Evolutionary conservation across 2,329 filamentous ascomycete species (phyloP).

Genomic region (Kalmusia sp.): DNA sequence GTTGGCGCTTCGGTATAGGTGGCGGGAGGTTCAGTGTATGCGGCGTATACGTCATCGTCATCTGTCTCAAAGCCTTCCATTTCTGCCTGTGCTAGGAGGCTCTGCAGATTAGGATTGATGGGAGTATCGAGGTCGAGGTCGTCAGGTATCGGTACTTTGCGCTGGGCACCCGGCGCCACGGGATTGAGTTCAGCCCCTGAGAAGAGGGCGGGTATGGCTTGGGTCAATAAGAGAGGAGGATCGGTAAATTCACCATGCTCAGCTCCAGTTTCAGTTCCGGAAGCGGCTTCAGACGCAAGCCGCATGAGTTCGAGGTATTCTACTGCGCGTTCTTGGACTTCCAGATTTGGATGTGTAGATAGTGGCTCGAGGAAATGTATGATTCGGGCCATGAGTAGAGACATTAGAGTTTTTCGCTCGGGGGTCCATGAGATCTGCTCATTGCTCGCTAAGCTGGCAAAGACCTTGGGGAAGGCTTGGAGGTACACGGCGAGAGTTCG

Average conservation of each 20-base stretch:
- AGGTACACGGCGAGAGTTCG: conserved; percentile 79
- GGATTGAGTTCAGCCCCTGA: conserved; percentile 88
- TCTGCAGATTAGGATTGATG: conserved; percentile 77
- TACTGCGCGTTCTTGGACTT: conserved; percentile 93
- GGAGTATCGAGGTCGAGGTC: conserved; percentile 80
- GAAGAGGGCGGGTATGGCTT: conserved; percentile 89
- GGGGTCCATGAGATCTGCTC: conserved; percentile 72
- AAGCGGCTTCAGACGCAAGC: conserved; percentile 81
- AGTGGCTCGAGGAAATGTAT: conserved; percentile 83
- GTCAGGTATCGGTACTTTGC: conserved; percentile 80
- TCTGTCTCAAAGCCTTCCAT: conserved; percentile 51
- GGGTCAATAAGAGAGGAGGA: conserved; percentile 82
- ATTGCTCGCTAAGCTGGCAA: conserved; percentile 73
- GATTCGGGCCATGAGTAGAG: conserved; percentile 80
- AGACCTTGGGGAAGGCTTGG: conserved; percentile 86
- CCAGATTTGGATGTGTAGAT: conserved; percentile 81
- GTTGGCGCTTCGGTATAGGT: conserved; percentile 24
- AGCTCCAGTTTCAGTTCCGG: conserved; percentile 64
- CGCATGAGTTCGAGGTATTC: conserved; percentile 91
- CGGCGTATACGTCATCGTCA: conserved; percentile 54
- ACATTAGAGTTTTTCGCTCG: conserved; percentile 75
- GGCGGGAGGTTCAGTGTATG: conserved; percentile 53
- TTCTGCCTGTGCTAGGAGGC: conserved; percentile 65
- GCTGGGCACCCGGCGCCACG: conserved; percentile 81
- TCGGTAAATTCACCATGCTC: conserved; percentile 74